Base-by-base conservation (phyloP, 805 yeast species). In the Ogataea degrootiae region DNA sequence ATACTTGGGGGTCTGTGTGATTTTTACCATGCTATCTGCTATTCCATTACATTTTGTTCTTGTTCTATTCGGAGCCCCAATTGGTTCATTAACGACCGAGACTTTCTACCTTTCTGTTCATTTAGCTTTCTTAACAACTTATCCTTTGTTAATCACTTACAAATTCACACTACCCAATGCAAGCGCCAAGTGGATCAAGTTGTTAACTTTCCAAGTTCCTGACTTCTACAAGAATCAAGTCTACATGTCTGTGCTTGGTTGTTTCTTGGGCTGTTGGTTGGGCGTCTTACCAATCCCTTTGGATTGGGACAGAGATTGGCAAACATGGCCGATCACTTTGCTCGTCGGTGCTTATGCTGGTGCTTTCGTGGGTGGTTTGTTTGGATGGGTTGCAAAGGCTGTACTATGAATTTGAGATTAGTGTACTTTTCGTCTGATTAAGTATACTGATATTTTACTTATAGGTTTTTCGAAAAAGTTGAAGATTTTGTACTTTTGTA, bases 271-370 rank as follows among this genome's bases (percentile, higher is more conserved):
- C 1, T 81, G 91, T 6, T 92, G 98, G 98, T 55, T 89, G 1
- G 97, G 98, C 15, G 96, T 92, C 3, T 66, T 87, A 35, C 98
- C 96, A 1, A 90, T 94, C 49, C 97, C 98, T 0, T 73, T 94
- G 49, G 99, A 92, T 66, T 92, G 99, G 99, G 99, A 92, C 63
- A 76, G 98, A 58, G 87, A 85, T 23, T 92, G 99, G 99, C 99
- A 92, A 66, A 76, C 74, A 45, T 92, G 97, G 95, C 99, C 99
- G 6, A 79, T 89, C 45, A 92, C 98, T 0, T 74, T 92, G 39
- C 71, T 92, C 14, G 73, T 78, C 8, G 97, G 98, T 2, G 82
- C 82, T 0, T 88, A 87, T 58, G 33, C 72, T 0, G 97, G 97
- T n/a, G 77, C 83, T 2, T 71, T 80, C 29, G 55, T 77, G 2